These are phyloP conservation scores for Didymella pomorum DNA, from an alignment of 2,329 filamentous ascomycete species.

Conservation along the genomic window DNA sequence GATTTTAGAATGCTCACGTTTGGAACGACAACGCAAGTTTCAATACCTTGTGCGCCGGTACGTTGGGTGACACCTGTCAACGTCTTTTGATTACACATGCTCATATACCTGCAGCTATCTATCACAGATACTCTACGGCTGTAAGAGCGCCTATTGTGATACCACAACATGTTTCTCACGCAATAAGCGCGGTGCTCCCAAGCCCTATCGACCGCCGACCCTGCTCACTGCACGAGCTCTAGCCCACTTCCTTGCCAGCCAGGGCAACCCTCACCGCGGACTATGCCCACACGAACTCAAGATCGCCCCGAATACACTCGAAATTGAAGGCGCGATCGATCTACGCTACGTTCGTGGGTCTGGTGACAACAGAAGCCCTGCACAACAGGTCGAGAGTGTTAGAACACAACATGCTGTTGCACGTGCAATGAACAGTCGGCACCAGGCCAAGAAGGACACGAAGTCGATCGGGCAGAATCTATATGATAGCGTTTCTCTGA, in stretches of 20 bases:
- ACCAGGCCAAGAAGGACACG: constrained; percentile 59
- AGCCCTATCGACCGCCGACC: constrained; percentile 79
- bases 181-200: constrained; percentile 71
- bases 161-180: constrained; percentile 84
- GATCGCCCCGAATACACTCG: constrained; percentile 39
- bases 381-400: neutral
- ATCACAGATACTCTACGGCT: constrained; percentile 82
- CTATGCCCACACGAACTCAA: constrained; percentile 66
- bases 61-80: constrained; percentile 12
- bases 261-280: constrained; percentile 75
- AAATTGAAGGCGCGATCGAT: constrained; percentile 28
- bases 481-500: constrained; percentile 53
- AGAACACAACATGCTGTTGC: constrained; percentile 20
- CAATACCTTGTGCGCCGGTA: constrained; percentile 46
- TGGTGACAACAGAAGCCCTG: neutral
- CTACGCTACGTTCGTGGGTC: neutral
- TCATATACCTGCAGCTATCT: constrained; percentile 67
- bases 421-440: constrained; percentile 32
- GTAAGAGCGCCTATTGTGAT: constrained; percentile 71
- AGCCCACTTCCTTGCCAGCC: constrained; percentile 80
- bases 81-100: neutral
- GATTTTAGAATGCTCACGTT: constrained; percentile 42
- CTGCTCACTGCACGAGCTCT: constrained; percentile 81
- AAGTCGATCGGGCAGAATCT: constrained; percentile 69
- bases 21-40: constrained; percentile 40